Base-by-base conservation (phyloP, 352 stramenopile species). In the Globisporangium rhizosaccharum region DNA sequence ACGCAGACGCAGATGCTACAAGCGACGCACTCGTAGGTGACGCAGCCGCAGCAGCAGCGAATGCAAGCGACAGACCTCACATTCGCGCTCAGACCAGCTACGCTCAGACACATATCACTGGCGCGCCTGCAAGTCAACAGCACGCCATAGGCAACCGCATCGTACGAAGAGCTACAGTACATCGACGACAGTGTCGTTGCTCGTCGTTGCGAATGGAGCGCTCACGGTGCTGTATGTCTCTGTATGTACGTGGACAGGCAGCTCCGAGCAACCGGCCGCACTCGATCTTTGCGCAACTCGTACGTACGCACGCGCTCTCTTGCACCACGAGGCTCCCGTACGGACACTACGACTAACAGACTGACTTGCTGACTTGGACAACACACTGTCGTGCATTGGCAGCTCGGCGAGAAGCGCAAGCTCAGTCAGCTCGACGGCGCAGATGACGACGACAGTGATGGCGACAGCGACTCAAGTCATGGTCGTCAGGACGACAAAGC, bases 401-500 rank as follows among this genome's bases (percentile, higher is more conserved):
- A 63, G 57, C 52, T 65, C 36, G 52, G 45, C 6, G 26, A 20
- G 23, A 65, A 65, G 47, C 33, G 59, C 37, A 59, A 54, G 18
- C 55, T 59, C 23, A 59, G 25, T 17, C 59, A 65, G 25, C 6
- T 60, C 30, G 59, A 65, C 41, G 59, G 59, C 11, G 23, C 23
- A 17, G 55, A 53, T 20, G 51, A 39, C 25, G 30, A 49, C 46
- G 51, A 56, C 42, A 28, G 56, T 37, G 39, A 41, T 9, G 26
- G 28, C 23, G 26, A 41, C 10, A 46, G 33, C 23, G 53, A 20
- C 17, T 26, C 56, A 25, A 53, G 33, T 10, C 28, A 53, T 20
- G 11, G 39, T 39, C 25, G 37, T 26, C 14, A 17, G 12, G 33
- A 36, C 4, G 12, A 11, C 23, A 28, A 25, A 41, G 15, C 23